Percentiles rank a stretch among this genome's conserved stretches.
phyloP scores from a whole-genome alignment of 2,329 filamentous ascomycete genomes.

The Byssochlamys sp. region DNA sequence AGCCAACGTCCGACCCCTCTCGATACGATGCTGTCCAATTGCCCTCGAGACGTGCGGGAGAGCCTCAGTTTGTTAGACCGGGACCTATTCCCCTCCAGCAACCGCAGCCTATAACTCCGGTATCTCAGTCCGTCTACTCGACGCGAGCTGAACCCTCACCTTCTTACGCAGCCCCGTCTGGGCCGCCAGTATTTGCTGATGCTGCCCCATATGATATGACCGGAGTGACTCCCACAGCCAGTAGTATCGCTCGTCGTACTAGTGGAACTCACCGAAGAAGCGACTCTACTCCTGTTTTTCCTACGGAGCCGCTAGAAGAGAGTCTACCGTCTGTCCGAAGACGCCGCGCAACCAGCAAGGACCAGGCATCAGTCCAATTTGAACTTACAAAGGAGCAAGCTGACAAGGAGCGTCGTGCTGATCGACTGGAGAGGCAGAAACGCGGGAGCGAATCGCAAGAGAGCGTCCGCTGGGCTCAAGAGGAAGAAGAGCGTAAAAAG shows the following conservation, averaged over 20 bases:
- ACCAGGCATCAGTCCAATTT: conserved; percentile 46
- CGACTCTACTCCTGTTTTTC: conserved; percentile 39
- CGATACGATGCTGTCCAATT: conserved; percentile 47
- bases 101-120: conserved; percentile 66
- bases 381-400: conserved; percentile 49
- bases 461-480: conserved; percentile 19
- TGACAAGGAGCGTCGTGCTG: conserved; percentile 36
- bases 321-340: conserved; percentile 15
- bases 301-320: conserved; percentile 20
- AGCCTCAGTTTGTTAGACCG: conserved; percentile 37
- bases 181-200: conserved; percentile 32
- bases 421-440: conserved; percentile 15
- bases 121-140: conserved; percentile 59
- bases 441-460: conserved; percentile 13
- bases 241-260: not conserved
- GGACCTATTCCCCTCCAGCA: conserved; percentile 67
- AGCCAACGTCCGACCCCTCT: conserved; percentile 56
- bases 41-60: conserved; percentile 14
- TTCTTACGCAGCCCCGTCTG: conserved; percentile 32
- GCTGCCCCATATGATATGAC: not conserved
- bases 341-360: conserved; percentile 26
- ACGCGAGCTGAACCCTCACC: conserved; percentile 32
- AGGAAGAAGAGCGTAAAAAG: conserved; percentile 14
- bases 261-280: conserved; percentile 26
- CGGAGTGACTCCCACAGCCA: not conserved